These are phyloP conservation scores for Verbascum thapsus DNA, from an alignment of 257 asterid genomes.

Conservation along the genomic window DNA sequence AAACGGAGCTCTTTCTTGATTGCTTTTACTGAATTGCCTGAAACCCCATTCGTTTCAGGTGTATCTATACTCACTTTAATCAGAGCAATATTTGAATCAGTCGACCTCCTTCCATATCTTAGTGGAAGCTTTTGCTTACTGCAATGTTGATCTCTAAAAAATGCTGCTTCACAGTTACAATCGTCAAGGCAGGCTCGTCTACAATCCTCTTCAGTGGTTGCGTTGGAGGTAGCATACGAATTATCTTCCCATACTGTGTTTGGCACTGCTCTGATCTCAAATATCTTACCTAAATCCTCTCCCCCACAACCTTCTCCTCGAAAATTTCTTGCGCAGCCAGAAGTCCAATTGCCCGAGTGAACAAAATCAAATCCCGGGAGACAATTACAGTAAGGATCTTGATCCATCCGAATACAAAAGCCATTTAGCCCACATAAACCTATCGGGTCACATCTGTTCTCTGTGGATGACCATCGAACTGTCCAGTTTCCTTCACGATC, in stretches of 20 bases:
- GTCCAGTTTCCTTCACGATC: conserved; percentile 30
- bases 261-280: conserved; percentile 17
- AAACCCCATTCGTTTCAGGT: neutral
- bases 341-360: conserved; percentile 32
- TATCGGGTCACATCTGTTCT: conserved; percentile 34
- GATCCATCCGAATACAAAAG: conserved; percentile 34
- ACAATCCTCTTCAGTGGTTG: conserved; percentile 35
- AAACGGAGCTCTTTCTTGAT: neutral
- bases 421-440: conserved; percentile 56
- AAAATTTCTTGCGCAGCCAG: conserved; percentile 40
- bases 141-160: conserved; percentile 31
- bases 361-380: conserved; percentile 38
- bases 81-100: conserved; percentile 32
- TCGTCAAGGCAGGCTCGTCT: conserved; percentile 44
- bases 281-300: neutral
- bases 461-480: conserved; percentile 4
- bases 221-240: conserved; percentile 6
- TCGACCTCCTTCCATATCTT: conserved; percentile 41
- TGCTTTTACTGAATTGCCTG: neutral
- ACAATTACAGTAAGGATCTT: conserved; percentile 20
- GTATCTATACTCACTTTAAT: conserved; percentile 28
- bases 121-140: conserved; percentile 56
- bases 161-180: conserved; percentile 55
- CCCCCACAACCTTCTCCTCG: conserved; percentile 27
- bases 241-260: conserved; percentile 40